These are phyloP conservation scores for Lachancea cidri DNA, from an alignment of 805 yeast species.

Conservation along the genomic window DNA sequence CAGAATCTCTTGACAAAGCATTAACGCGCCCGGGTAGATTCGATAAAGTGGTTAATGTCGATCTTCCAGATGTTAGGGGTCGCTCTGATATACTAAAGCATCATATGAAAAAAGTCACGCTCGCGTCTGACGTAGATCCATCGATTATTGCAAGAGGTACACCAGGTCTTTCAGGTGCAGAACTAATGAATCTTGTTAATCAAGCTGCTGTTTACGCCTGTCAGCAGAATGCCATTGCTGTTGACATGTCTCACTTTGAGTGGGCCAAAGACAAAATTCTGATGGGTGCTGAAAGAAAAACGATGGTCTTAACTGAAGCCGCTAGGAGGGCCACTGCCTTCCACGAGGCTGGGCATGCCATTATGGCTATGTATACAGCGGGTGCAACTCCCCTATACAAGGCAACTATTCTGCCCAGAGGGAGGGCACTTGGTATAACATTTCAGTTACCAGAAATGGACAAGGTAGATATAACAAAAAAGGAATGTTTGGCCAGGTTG, in stretches of 20 bases:
- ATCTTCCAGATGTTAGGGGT: slow-evolving; percentile 96
- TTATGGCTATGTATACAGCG: slow-evolving; percentile 90
- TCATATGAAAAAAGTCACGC: slow-evolving; percentile 86
- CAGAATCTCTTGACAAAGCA: slow-evolving; percentile 94
- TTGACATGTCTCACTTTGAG: slow-evolving; percentile 86
- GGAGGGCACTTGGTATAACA: slow-evolving; percentile 93
- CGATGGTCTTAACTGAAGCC: slow-evolving; percentile 97
- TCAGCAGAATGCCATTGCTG: slow-evolving; percentile 83
- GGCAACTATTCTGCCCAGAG: slow-evolving; percentile 95
- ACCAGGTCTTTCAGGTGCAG: slow-evolving; percentile 98
- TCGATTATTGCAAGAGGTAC: slow-evolving; percentile 92
- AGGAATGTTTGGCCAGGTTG: slow-evolving; percentile 82
- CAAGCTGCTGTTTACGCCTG: slow-evolving; percentile 98
- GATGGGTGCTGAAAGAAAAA: slow-evolving; percentile 96
- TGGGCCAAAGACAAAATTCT: slow-evolving; percentile 99
- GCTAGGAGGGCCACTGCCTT: slow-evolving; percentile 90
- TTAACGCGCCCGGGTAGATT: slow-evolving; percentile 97
- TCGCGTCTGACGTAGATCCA: slow-evolving; percentile 81
- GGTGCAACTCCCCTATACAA: slow-evolving; percentile 95
- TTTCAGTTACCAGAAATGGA: slow-evolving; percentile 98
- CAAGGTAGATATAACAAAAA: slow-evolving; percentile 86
- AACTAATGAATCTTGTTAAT: slow-evolving; percentile 87
- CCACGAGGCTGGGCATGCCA: slow-evolving; percentile 99
- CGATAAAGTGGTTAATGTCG: slow-evolving; percentile 92
- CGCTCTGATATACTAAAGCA: slow-evolving; percentile 87